Conservation (phyloP, 2,329 filamentous ascomycete genomes). For the Biscogniauxia marginata region DNA sequence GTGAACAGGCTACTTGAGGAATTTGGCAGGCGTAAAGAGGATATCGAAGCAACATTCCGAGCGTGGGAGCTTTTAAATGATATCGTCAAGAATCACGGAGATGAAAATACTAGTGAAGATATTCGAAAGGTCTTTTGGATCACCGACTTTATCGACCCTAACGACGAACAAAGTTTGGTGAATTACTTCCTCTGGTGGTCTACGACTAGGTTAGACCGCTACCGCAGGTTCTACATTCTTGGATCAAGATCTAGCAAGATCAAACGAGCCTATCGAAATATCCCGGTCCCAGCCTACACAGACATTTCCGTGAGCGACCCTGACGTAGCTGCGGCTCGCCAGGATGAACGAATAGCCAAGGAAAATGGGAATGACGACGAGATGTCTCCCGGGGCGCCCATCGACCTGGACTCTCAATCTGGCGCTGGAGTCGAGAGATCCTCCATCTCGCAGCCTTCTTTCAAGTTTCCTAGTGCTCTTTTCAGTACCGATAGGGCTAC, state of each 20-base stretch:
- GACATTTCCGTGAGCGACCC: slow-evolving; percentile 37
- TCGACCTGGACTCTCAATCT: background rate
- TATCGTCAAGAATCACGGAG: slow-evolving; percentile 27
- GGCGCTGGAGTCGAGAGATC: background rate
- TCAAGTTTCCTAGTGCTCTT: slow-evolving; percentile 9
- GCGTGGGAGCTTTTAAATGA: slow-evolving; percentile 28
- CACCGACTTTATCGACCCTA: slow-evolving; percentile 48
- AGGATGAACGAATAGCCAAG: slow-evolving; percentile 3
- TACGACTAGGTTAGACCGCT: slow-evolving; percentile 45
- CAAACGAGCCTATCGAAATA: slow-evolving; percentile 26
- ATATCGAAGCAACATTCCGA: slow-evolving; percentile 21
- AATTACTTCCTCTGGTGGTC: slow-evolving; percentile 65
- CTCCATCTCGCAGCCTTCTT: background rate
- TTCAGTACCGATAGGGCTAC: slow-evolving; percentile 16
- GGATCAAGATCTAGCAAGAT: slow-evolving; percentile 41
- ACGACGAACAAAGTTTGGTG: slow-evolving; percentile 61
- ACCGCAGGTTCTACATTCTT: slow-evolving; percentile 55
- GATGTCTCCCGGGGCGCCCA: slow-evolving; percentile 11
- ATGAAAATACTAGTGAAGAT: slow-evolving; percentile 35
- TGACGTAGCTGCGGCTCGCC: slow-evolving; percentile 28
- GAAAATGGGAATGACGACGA: slow-evolving; percentile 2
- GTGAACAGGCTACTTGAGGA: slow-evolving; percentile 13
- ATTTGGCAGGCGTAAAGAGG: slow-evolving; percentile 13
- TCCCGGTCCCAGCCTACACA: slow-evolving; percentile 39
- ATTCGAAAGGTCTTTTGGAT: slow-evolving; percentile 44